Conservation (phyloP, 202 grass and related monocot species). For the Bolboschoenoplectus hybrid region DNA sequence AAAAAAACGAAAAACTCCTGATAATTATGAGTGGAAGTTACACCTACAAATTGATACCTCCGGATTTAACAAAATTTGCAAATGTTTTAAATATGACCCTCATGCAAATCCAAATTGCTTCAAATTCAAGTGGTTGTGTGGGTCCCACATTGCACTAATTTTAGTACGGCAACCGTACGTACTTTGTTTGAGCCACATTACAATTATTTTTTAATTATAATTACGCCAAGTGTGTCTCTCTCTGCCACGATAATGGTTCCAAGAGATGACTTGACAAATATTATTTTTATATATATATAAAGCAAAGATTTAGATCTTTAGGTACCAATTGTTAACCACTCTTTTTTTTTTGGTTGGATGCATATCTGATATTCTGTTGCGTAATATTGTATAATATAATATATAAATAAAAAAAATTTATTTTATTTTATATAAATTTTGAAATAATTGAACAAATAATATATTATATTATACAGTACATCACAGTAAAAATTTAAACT, state of each 20-base stretch:
- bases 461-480: too few relatives aligned
- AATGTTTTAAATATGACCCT: not conserved
- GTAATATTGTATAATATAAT: too few relatives aligned
- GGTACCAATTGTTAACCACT: conserved; percentile 12
- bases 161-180: conserved; percentile 26
- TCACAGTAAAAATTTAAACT: too few relatives aligned
- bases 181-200: not conserved
- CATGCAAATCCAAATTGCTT: not conserved
- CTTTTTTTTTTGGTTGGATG: not conserved
- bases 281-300: not conserved
- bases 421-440: too few relatives aligned
- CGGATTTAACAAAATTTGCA: not conserved
- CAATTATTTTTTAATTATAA: not conserved
- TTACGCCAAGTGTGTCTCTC: not conserved
- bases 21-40: not conserved
- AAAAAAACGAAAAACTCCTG: not conserved
- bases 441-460: too few relatives aligned
- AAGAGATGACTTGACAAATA: conserved; percentile 14
- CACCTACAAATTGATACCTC: not conserved
- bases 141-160: not conserved
- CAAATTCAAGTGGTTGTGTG: not conserved
- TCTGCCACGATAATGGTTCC: conserved; percentile 17
- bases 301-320: conserved; percentile 6
- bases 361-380: not conserved
- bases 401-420: too few relatives aligned